Evolutionary conservation across 2,329 filamentous ascomycete genomes (phyloP).

Genomic region (Penicillium decumbens): DNA sequence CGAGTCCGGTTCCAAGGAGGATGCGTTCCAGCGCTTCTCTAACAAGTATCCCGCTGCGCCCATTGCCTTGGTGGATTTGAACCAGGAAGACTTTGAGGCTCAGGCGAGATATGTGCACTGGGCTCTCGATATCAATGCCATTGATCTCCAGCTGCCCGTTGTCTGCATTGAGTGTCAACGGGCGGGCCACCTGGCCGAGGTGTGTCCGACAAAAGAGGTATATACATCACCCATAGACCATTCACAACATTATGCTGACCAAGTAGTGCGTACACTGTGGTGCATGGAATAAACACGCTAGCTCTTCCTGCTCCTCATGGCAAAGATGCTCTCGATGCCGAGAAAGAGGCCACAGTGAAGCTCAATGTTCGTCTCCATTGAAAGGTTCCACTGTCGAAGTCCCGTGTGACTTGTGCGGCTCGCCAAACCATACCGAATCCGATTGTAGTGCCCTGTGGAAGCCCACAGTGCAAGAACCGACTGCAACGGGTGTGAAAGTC

Average conservation of each 20-base stretch:
- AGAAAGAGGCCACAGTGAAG: slow-evolving; percentile 55
- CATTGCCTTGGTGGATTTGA: slow-evolving; percentile 36
- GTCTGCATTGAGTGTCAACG: slow-evolving; percentile 42
- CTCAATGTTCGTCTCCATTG: slow-evolving; percentile 55
- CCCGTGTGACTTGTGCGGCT: slow-evolving; percentile 59
- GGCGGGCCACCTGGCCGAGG: slow-evolving; percentile 41
- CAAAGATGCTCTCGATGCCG: slow-evolving; percentile 53
- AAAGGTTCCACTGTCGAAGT: slow-evolving; percentile 50
- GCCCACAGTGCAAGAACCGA: slow-evolving; percentile 26
- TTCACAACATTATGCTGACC: not conserved
- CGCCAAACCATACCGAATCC: slow-evolving; percentile 54
- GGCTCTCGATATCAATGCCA: slow-evolving; percentile 33
- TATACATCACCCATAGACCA: not conserved
- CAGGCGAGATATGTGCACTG: slow-evolving; percentile 42
- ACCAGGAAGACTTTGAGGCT: slow-evolving; percentile 36
- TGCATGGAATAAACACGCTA: slow-evolving; percentile 39
- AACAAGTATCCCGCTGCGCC: slow-evolving; percentile 35
- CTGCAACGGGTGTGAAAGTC: slow-evolving; percentile 32
- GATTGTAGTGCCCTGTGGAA: slow-evolving; percentile 59
- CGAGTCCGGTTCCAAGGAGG: slow-evolving; percentile 27
- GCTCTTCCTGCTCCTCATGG: slow-evolving; percentile 39
- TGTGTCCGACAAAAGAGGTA: slow-evolving; percentile 44
- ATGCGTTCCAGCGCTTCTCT: slow-evolving; percentile 32
- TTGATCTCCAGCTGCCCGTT: slow-evolving; percentile 41
- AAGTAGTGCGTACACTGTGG: slow-evolving; percentile 42